Evolutionary conservation across 2,329 filamentous ascomycete species (phyloP), one percentile per base, ranked within the genome.

Genomic region (Fusarium transvaalense): DNA sequence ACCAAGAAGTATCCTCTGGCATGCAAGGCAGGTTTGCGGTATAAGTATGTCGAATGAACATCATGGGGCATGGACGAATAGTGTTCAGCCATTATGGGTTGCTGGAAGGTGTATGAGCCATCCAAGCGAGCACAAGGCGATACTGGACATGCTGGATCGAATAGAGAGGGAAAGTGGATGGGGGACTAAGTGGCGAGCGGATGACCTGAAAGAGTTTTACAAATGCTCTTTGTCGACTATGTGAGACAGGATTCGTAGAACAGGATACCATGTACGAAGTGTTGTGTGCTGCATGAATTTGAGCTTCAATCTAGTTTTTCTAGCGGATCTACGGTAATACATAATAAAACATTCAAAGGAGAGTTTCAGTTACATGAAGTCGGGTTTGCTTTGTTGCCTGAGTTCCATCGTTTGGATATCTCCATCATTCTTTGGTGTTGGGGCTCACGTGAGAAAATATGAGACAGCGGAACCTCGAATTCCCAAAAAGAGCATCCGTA

Each of bases 91-190:
- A 3, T 72, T 87, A 5, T 86, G 83, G 81, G 81, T 87, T 57
- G 85, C 85, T 1, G 85, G 85, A 1, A 78, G 82, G 6, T 76
- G 85, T 5, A 81, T 87, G 72, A 86, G 82, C 64, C 84, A 86
- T 65, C 80, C 77, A 4, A 74, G 72, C 50, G 79, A 83, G 54
- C 80, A 81, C 53, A 74, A 59, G 42, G 77, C 78, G 3, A 79
- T 88, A n/a, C 35, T 86, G 13, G 78, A 82, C 13, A 75, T 85
- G 15, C 71, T 85, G 42, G 80, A 80, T 17, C 77, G 78, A 25
- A 87, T 87, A 34, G 85, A 87, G 75, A 76, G 76, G 29, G 83
- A 85, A 66, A 84, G 81, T 9, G 85, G 85, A 0, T 87, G 85
- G 84, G 80, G 81, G 5, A 86, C 85, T 1, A 78, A 79, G 61